Percentiles rank a stretch among this genome's conserved stretches.
Conservation (phyloP, 1,139 yeast species). For the Sugiyamaella neomexicana region DNA sequence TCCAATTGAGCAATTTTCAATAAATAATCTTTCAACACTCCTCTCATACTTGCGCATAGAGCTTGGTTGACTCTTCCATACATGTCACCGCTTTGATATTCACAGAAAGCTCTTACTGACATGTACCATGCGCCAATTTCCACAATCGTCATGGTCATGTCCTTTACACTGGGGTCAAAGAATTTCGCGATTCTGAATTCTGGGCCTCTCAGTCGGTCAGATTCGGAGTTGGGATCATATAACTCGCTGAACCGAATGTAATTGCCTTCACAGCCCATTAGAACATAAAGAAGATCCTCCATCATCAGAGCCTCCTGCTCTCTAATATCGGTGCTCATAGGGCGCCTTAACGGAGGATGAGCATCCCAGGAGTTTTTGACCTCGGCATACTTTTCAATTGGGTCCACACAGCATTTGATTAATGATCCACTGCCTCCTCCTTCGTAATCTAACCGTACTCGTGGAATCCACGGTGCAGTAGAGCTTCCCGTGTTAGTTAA, state of each 20-base stretch:
- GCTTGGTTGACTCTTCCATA: constrained; percentile 78
- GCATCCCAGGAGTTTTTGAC: constrained; percentile 8
- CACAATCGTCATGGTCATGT: constrained; percentile 63
- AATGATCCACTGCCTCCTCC: constrained; percentile 2
- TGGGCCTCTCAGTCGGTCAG: constrained; percentile 59
- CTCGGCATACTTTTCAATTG: constrained; percentile 32
- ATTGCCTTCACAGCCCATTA: constrained; percentile 78
- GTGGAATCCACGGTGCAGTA: constrained; percentile 3
- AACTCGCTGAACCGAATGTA: constrained; percentile 68
- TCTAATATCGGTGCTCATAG: constrained; percentile 32
- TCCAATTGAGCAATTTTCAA: constrained; percentile 55
- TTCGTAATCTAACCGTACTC: not conserved
- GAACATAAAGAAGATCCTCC: constrained; percentile 65
- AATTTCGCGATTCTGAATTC: constrained; percentile 71
- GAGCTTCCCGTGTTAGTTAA: not conserved
- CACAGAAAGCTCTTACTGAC: constrained; percentile 56
- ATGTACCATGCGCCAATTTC: constrained; percentile 63
- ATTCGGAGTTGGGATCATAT: constrained; percentile 49
- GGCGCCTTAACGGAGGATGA: constrained; percentile 18
- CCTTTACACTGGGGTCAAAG: constrained; percentile 72
- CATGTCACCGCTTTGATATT: constrained; percentile 52
- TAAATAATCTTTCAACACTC: constrained; percentile 52
- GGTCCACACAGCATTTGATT: constrained; percentile 19
- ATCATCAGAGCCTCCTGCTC: constrained; percentile 73
- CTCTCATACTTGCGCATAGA: constrained; percentile 60